These are phyloP conservation scores for Discostella stelligeroides DNA, from an alignment of 108 stramenopile genomes.

Conservation along the genomic window DNA sequence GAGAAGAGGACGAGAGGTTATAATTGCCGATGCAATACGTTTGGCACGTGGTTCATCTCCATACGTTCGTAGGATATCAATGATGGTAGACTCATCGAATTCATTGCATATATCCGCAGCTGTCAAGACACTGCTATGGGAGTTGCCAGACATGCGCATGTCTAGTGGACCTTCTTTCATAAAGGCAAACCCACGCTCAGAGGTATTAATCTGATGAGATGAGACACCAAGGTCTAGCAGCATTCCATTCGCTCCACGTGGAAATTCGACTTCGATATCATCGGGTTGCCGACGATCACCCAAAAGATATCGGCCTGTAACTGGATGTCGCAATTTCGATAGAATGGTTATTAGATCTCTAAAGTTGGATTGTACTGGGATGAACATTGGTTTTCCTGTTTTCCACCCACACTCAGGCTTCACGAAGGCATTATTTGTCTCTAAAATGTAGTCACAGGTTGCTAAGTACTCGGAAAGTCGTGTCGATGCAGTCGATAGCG, in stretches of 20 bases:
- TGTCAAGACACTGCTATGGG: conserved; percentile 49
- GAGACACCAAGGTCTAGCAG: conserved; percentile 93
- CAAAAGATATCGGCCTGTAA: conserved; percentile 35
- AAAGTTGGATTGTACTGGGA: conserved; percentile 62
- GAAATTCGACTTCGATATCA: conserved; percentile 33
- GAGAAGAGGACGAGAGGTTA: conserved; percentile 67
- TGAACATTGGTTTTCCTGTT: conserved; percentile 52
- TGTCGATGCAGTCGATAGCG: conserved; percentile 66
- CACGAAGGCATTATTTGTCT: conserved; percentile 2
- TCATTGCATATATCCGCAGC: conserved; percentile 92
- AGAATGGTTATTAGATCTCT: conserved; percentile 52
- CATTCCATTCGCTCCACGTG: conserved; percentile 85
- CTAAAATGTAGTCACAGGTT: conserved; percentile 53
- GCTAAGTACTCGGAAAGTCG: conserved; percentile 55
- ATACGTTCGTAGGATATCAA: conserved; percentile 70
- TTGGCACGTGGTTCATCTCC: conserved; percentile 86
- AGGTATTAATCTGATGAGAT: conserved; percentile 90
- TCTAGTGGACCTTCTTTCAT: conserved; percentile 93
- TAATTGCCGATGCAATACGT: conserved; percentile 76
- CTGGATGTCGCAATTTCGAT: conserved; percentile 45
- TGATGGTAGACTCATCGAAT: conserved; percentile 74
- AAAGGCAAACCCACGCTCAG: conserved; percentile 92
- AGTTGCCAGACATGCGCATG: conserved; percentile 88
- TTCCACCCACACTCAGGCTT: conserved; percentile 34
- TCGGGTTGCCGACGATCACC: conserved; percentile 27